A percentile compares a stretch with the other conserved stretches of the same genome.
These are phyloP conservation scores for Aspergillus candidus DNA, from an alignment of 2,329 filamentous ascomycete species.

Conservation along the genomic window DNA sequence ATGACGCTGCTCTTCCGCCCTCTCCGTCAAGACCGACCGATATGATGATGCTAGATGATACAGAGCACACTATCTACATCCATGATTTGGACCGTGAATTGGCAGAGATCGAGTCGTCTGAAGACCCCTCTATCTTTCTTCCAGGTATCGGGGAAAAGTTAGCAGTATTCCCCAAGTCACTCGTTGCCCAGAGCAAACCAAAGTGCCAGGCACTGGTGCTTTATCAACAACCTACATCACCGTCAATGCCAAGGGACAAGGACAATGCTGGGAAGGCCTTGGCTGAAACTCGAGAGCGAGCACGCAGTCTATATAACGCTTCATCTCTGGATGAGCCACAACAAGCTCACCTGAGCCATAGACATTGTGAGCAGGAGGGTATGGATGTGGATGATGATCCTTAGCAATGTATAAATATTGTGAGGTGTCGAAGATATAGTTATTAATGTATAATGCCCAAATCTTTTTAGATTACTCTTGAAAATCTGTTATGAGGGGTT, in stretches of 20 bases:
- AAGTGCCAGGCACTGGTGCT: constrained; percentile 68
- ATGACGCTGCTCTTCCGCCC: neutral
- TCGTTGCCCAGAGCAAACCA: constrained; percentile 52
- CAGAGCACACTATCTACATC: constrained; percentile 82
- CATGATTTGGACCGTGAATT: constrained; percentile 86
- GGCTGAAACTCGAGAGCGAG: too few species aligned
- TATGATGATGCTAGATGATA: constrained; percentile 78
- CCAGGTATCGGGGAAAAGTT: constrained; percentile 82
- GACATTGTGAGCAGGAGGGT: too few species aligned
- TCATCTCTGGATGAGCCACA: too few species aligned
- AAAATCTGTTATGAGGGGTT: too few species aligned
- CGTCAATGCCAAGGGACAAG: constrained; percentile 67
- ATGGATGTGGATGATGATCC: too few species aligned
- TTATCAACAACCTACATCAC: constrained; percentile 70
- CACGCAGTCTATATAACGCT: too few species aligned
- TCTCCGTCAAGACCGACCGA: constrained; percentile 41
- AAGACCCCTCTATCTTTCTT: constrained; percentile 66
- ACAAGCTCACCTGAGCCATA: too few species aligned
- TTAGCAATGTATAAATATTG: too few species aligned
- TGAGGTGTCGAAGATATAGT: too few species aligned
- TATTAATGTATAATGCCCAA: too few species aligned
- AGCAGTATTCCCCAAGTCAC: constrained; percentile 59
- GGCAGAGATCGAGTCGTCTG: constrained; percentile 57
- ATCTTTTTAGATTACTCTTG: too few species aligned
- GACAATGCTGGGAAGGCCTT: constrained; percentile 67